Base-by-base conservation (phyloP, 202 grass and related monocot genomes). In the Eragrostis tef region DNA sequence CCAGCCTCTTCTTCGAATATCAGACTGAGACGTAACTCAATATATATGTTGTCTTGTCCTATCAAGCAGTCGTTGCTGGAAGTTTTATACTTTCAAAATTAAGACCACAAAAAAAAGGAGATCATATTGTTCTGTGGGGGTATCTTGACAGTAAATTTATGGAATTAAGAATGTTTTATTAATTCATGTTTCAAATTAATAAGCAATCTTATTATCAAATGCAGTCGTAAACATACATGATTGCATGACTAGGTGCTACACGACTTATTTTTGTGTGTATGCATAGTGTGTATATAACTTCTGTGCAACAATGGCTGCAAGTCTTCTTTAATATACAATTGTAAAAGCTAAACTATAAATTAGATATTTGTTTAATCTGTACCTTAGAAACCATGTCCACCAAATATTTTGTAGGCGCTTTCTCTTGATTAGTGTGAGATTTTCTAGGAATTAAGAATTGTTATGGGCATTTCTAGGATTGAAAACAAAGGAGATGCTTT, bases 41-140 rank as follows among this genome's bases (percentile, higher is more conserved):
- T 39, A 5, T 69, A 22, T 68, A 49, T 77, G 41, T 64, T 73
- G 39, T 63, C 34, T 77, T 81, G 36, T 75, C 43, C 42, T 69
- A 52, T 24, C 22, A 85, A 53, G 51, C 67, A 41, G 42, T 65
- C 15, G 43, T 62, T 6, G 9, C 71, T 34, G 63, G 44, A 19
- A 51, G 52, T 34, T 62, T 39, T 73, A 9, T 51, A 29, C 5
- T 52, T 64, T 11, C 12, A 29, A 19, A 71, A 27, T 29, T n/a
- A 78, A 42, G 60, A 51, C 22, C 46, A 66, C 22, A 31, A 1
- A 65, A 45, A 25, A 66, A 12, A 41, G 67, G 67, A 57, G 6
- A 21, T 57, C 49, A 70, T 67, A 75, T 75, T 34, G 6, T 49
- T 58, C 52, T 24, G 9, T 59, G 10, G 21, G 19, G 24, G 56